A percentile compares a stretch with the other conserved stretches of the same genome.
phyloP scores from a whole-genome alignment of 306 rosid species.

The Trifolium fragiferum region DNA sequence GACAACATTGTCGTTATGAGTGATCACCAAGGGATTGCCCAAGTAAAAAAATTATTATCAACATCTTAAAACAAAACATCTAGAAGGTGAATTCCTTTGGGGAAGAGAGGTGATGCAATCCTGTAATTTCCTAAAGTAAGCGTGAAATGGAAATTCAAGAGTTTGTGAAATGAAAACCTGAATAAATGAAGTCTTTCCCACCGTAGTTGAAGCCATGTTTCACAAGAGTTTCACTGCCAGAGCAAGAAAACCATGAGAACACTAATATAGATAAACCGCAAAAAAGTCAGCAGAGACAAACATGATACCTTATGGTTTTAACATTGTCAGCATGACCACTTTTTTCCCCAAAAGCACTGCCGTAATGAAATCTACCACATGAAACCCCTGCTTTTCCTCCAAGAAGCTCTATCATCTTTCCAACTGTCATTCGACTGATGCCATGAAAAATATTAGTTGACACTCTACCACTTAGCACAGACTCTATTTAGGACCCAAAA shows the following conservation, averaged over 20 bases:
- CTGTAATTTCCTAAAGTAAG: too few relatives aligned
- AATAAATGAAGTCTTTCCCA: not conserved
- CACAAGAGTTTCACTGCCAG: constrained; percentile 82
- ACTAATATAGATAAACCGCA: constrained; percentile 10
- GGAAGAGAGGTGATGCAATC: too few relatives aligned
- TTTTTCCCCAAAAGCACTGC: constrained; percentile 98
- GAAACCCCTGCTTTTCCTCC: constrained; percentile 99
- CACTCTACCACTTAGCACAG: too few relatives aligned
- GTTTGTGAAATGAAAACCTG: not conserved
- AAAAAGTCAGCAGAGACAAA: constrained; percentile 21
- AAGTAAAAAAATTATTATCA: too few relatives aligned
- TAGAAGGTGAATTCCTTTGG: too few relatives aligned
- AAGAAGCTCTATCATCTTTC: constrained; percentile 98
- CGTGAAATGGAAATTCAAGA: not conserved
- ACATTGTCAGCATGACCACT: constrained; percentile 98
- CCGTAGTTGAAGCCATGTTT: constrained; percentile 26
- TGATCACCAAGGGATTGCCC: too few relatives aligned
- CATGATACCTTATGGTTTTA: constrained; percentile 78
- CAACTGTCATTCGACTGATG: constrained; percentile 97
- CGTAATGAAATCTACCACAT: constrained; percentile 92
- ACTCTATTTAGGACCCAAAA: not conserved
- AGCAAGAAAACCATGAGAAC: constrained; percentile 40
- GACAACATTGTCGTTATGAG: not conserved
- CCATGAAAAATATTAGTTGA: constrained; percentile 31
- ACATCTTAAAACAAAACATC: too few relatives aligned